phyloP scores from a whole-genome alignment of 2,329 filamentous ascomycete species.

The Alternaria postmessia region DNA sequence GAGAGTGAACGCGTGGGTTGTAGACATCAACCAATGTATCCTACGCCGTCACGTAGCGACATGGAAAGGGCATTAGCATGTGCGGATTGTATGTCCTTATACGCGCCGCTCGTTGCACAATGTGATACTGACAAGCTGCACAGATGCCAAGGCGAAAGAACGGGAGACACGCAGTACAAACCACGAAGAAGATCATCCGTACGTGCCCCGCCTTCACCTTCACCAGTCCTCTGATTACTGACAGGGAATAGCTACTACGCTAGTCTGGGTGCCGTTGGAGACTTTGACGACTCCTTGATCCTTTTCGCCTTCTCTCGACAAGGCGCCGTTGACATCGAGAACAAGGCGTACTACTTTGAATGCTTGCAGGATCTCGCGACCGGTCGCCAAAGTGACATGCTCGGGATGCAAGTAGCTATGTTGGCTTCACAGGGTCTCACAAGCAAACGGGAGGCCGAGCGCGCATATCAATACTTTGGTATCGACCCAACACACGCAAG shows the following conservation, averaged over 20 bases:
- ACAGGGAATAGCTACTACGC: constrained; percentile 61
- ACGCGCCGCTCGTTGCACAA: neutral
- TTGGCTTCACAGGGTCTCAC: constrained; percentile 67
- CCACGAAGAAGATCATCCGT: constrained; percentile 50
- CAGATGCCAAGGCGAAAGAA: constrained; percentile 38
- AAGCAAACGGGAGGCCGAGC: constrained; percentile 63
- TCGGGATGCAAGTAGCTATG: constrained; percentile 66
- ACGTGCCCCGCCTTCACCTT: constrained; percentile 13
- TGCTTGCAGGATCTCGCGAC: constrained; percentile 68
- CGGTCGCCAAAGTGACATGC: constrained; percentile 63
- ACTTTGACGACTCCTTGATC: constrained; percentile 70
- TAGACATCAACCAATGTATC: constrained; percentile 41
- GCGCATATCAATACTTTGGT: constrained; percentile 68
- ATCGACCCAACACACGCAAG: constrained; percentile 55
- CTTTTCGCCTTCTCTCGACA: constrained; percentile 70
- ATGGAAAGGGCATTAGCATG: constrained; percentile 51
- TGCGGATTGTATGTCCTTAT: constrained; percentile 42
- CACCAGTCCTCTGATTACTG: neutral
- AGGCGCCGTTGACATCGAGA: constrained; percentile 61
- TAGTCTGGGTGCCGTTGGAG: constrained; percentile 67
- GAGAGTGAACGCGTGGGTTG: constrained; percentile 40
- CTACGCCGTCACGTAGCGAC: constrained; percentile 49
- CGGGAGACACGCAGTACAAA: constrained; percentile 39
- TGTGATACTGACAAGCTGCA: constrained; percentile 17
- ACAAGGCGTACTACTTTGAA: constrained; percentile 69